Conservation (phyloP, 192 early-diverging fungal species). For the Spizellomyces punctatus region DNA sequence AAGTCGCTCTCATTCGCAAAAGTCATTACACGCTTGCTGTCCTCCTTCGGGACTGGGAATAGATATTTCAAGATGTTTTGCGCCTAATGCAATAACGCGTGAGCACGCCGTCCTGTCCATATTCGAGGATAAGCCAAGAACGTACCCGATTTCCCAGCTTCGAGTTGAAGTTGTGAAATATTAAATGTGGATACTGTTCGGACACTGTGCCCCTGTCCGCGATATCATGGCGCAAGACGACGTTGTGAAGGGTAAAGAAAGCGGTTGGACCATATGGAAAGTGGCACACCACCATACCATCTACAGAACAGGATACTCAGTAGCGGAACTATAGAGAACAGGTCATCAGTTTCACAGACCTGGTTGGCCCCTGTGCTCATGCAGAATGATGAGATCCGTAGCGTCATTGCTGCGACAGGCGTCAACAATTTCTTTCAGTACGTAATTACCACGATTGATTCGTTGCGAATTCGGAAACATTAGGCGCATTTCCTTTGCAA, state of each 20-base stretch:
- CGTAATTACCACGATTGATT: conserved; percentile 96
- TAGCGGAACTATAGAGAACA: neutral
- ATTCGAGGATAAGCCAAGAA: neutral
- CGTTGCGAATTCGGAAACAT: conserved; percentile 95
- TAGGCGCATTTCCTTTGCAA: conserved; percentile 96
- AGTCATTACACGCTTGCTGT: conserved; percentile 95
- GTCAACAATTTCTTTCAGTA: conserved; percentile 94
- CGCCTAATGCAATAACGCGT: conserved; percentile 43
- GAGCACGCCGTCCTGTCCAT: neutral
- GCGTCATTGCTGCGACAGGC: conserved; percentile 93
- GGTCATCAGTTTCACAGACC: conserved; percentile 45
- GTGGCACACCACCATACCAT: conserved; percentile 92
- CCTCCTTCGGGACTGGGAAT: conserved; percentile 97
- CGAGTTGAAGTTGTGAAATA: conserved; percentile 92
- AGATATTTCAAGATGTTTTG: conserved; percentile 91
- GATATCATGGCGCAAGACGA: conserved; percentile 97
- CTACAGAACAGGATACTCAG: conserved; percentile 40
- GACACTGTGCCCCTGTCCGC: conserved; percentile 95
- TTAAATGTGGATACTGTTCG: conserved; percentile 95
- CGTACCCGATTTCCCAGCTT: conserved; percentile 79
- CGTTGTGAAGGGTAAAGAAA: conserved; percentile 96
- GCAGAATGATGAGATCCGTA: conserved; percentile 93
- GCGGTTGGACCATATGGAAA: conserved; percentile 98
- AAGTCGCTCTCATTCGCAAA: conserved; percentile 96
- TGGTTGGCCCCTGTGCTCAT: conserved; percentile 94